Percentiles rank a stretch among this genome's conserved stretches.
Conservation (phyloP, 768 basidiomycete species). For the Amanita polypyramis region DNA sequence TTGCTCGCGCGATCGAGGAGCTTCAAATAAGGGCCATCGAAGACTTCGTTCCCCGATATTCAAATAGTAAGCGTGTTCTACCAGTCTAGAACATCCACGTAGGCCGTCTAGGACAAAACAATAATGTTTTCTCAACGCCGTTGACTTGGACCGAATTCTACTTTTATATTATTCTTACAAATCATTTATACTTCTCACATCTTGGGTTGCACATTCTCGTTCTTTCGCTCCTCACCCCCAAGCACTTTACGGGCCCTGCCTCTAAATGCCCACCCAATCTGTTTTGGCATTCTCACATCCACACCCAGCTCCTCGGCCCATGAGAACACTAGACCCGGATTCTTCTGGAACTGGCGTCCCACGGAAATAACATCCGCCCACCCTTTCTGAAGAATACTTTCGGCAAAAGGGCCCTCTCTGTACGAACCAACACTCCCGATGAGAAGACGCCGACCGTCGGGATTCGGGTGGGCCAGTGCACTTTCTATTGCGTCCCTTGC, state of each 20-base stretch:
- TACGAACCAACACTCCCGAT: slow-evolving; percentile 42
- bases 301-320: slow-evolving; percentile 51
- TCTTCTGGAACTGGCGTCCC: slow-evolving; percentile 48
- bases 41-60: no score
- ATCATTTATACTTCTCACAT: not conserved
- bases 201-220: no score
- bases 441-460: slow-evolving; percentile 13
- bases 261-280: slow-evolving; percentile 45
- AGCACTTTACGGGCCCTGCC: slow-evolving; percentile 19
- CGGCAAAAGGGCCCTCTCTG: slow-evolving; percentile 41
- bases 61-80: no score
- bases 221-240: not conserved
- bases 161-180: not conserved
- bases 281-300: slow-evolving; percentile 31
- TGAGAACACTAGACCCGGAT: slow-evolving; percentile 40
- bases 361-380: slow-evolving; percentile 50
- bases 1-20: no score
- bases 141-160: not conserved
- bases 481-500: slow-evolving; percentile 41
- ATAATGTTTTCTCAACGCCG: not conserved
- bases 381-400: slow-evolving; percentile 44
- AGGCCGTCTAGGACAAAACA: not conserved
- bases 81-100: no score
- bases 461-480: slow-evolving; percentile 21
- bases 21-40: no score